These are phyloP conservation scores for Aspergillus ibericus DNA, from an alignment of 2,329 filamentous ascomycete species.

Conservation along the genomic window DNA sequence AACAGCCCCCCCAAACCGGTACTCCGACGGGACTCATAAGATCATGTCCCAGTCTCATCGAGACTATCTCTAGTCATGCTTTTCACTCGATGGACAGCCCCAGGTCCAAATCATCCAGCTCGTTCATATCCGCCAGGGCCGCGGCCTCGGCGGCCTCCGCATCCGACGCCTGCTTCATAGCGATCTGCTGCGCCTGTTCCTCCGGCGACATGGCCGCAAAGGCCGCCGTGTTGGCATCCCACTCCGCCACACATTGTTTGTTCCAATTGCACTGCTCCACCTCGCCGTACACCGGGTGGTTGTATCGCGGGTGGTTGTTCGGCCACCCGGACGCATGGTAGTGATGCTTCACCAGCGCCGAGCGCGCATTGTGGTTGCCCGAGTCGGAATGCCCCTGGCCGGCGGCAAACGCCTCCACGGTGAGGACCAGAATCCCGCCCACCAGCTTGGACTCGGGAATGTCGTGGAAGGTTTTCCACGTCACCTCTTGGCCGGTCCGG, in stretches of 20 bases:
- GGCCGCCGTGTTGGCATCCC: slow-evolving; percentile 13
- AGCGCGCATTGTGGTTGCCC: slow-evolving; percentile 66
- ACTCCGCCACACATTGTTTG: slow-evolving; percentile 12
- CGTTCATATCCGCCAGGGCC: neutral
- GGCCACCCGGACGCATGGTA: slow-evolving; percentile 74
- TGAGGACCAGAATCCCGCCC: slow-evolving; percentile 64
- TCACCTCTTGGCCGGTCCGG: slow-evolving; percentile 48
- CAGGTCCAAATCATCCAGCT: neutral
- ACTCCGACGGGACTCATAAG: neutral
- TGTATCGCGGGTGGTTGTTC: slow-evolving; percentile 11
- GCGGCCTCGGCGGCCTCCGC: neutral
- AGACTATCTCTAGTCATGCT: neutral
- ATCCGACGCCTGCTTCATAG: slow-evolving; percentile 6
- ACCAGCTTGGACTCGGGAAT: slow-evolving; percentile 66
- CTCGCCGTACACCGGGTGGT: slow-evolving; percentile 14
- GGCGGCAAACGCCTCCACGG: slow-evolving; percentile 70
- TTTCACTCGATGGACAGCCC: neutral
- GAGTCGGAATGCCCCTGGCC: slow-evolving; percentile 73
- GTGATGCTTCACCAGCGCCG: slow-evolving; percentile 70
- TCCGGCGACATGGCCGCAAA: slow-evolving; percentile 9
- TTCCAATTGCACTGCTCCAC: slow-evolving; percentile 18
- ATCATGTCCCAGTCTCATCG: neutral
- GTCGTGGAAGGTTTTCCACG: slow-evolving; percentile 66
- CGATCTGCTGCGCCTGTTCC: slow-evolving; percentile 16
- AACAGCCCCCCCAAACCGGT: neutral